Base-by-base conservation (phyloP, 495 filamentous ascomycete genomes). In the Daldinia vernicosa region DNA sequence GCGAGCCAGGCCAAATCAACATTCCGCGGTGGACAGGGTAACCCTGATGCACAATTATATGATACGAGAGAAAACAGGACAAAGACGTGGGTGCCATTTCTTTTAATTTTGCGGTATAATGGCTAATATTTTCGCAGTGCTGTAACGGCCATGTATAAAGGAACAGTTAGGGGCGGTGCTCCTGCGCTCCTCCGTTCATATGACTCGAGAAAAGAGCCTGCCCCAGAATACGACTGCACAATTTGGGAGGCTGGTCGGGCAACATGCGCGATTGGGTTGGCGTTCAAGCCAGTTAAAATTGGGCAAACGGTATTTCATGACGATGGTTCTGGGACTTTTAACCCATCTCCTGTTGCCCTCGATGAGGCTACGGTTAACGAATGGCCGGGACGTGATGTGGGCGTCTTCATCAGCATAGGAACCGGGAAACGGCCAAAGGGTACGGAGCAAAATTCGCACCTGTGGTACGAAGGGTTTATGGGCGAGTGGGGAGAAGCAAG, bases 241-340 rank as follows among this genome's bases (percentile, higher is more conserved):
- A 93, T 99, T 58, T 99, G 95, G 95, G 87, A 99, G 79, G 95
- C 95, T 4, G 95, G 95, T 7, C 89, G 96, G 40, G 95, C 95
- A n/a, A 99, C 95, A 2, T 92, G 87, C 56, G 94, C 95, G 3
- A 97, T 93, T 3, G 93, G 92, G 0, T 82, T 96, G 32, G 96
- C 95, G 2, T 99, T 99, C 82, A 99, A 99, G 78, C 93, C 94
- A 0, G 94, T 99, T 40, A 92, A 92, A 69, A 92, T 98, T 58
- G 96, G 94, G 3, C 94, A 98, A 72, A 94, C 93, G 11, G 85
- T 92, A 12, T 99, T 98, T 72, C 90, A 96, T 57, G 96, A 99
- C 73, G 95, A 98, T 78, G 95, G 95, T 19, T 84, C 88, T 5
- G 95, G 95, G 5, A 93, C 90, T 61, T 99, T 94, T 81, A 99